Evolutionary conservation across 1,139 yeast genomes (phyloP), one percentile per base, ranked within the genome.

Genomic region (Lizanozyma gosingica): DNA sequence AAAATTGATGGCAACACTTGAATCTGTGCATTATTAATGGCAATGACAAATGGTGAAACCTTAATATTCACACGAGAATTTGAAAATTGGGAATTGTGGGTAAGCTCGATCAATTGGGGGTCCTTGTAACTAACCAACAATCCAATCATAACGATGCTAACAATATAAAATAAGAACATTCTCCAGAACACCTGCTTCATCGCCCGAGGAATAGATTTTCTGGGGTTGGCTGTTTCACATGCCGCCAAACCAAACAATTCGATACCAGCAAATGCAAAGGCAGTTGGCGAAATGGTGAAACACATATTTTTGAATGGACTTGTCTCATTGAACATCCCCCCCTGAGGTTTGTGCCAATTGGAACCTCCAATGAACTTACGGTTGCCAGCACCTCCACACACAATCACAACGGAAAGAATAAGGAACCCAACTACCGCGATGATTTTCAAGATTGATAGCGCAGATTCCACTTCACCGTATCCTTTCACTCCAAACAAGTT

Each of bases 1-100:
- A 62, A 52, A 35, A 62, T 59, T 3, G 65, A 59, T 3, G 65
- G 65, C n/a, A 61, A 51, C 2, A 53, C 66, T 14, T 55, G 53
- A 35, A 62, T 60, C 22, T 56, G 46, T 3, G 65, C 65, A 34
- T 52, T 52, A 45, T 54, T 55, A 34, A 65, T 63, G 33, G 81
- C 80, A 49, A 76, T 67, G 8, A 78, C 78, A 57, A 77, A 74
- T 17, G 83, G 83, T 14, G 81, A 71, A 3, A 71, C 67, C 29
- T 67, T 57, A 2, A 65, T 62, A 29, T 54, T 54, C 71, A 51
- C 54, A 15, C 53, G 51, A 36, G 44, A 35, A 34, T 37, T 34
- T 17, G 36, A 15, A 37, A 37, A 33, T 36, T 43, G 40, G 4
- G 41, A 37, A 14, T 39, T 35, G 4, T 35, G 14, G 15, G 52